Evolutionary conservation across 2,329 filamentous ascomycete species (phyloP).

Genomic region (Nemania abortiva): DNA sequence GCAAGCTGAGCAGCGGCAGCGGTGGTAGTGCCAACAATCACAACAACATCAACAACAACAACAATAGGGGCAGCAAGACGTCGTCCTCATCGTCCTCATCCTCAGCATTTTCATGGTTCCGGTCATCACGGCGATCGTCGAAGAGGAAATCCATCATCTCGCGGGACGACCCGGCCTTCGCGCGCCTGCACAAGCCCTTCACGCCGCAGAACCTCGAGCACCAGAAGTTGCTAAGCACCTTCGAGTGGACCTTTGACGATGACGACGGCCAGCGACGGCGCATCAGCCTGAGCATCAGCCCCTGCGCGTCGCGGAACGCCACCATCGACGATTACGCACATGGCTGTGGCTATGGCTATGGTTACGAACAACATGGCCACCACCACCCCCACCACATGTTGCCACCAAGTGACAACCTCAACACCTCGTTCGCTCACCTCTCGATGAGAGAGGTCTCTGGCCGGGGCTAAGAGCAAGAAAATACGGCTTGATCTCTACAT

Average conservation of each 20-base stretch:
- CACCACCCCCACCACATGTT: slow-evolving; percentile 31
- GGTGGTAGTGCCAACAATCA: neutral
- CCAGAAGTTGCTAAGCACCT: slow-evolving; percentile 49
- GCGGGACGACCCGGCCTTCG: slow-evolving; percentile 36
- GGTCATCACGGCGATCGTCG: slow-evolving; percentile 19
- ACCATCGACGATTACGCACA: slow-evolving; percentile 43
- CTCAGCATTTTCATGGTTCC: slow-evolving; percentile 35
- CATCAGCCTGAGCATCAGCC: slow-evolving; percentile 48
- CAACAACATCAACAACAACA: neutral
- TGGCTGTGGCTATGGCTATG: slow-evolving; percentile 15
- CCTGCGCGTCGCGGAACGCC: slow-evolving; percentile 45
- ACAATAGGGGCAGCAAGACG: slow-evolving; percentile 22
- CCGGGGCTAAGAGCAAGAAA: neutral
- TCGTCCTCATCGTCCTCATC: slow-evolving; percentile 18
- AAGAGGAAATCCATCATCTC: slow-evolving; percentile 37
- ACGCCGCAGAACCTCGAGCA: slow-evolving; percentile 52
- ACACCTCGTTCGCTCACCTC: slow-evolving; percentile 32
- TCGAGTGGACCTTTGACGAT: slow-evolving; percentile 49
- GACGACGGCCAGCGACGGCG: slow-evolving; percentile 4
- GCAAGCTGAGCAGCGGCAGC: slow-evolving; percentile 13
- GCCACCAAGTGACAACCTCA: slow-evolving; percentile 28
- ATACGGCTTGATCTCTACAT: slow-evolving; percentile 3
- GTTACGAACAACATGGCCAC: slow-evolving; percentile 15
- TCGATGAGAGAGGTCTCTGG: slow-evolving; percentile 33
- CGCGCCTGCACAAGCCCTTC: slow-evolving; percentile 50